Base-by-base conservation (phyloP, 257 asterid species). In the Gardenia jasminoides region DNA sequence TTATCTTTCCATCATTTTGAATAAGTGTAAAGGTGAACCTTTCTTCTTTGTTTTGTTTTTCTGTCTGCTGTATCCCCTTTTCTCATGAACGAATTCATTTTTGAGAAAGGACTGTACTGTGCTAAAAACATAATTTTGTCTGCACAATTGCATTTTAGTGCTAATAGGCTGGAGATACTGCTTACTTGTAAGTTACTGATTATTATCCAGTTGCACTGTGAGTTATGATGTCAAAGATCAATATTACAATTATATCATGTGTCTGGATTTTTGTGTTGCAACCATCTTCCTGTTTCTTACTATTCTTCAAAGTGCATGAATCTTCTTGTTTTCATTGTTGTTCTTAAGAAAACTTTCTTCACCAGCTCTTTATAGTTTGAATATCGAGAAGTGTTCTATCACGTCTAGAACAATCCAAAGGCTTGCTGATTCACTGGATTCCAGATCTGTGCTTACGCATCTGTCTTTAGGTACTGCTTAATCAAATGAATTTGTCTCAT, bases 391-490 rank as follows among this genome's bases (percentile, higher is more conserved):
- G 79, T 96, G 99, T 88, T 88, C 94, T 54, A 87, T 96, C 86
- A 91, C 98, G 62, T 93, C 98, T 74, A 89, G 96, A 85, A 92
- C 99, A 68, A 82, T 96, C 80, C 97, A 91, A 77, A 90, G 74
- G 89, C 81, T 93, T 85, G 94, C 98, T 78, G 99, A 93, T 73
- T 90, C 98, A 67, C 88, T 96, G 86, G 83, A 87, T 88, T 84
- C 91, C 11, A 91, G 82, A 77, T 90, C 97, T 74, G 88, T 83
- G 44, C 95, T 96, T 72, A 85, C 96, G 0, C 94, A 91, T 82
- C 92, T 96, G 65, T 87, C 78, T 76, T 82, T 93, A 86, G 98
- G 99, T 95, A 86, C 78, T 74, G 76, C 47, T 77, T 67, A 74
- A 31, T 64, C 43, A 43, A 50, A 48, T 79, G 61, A 58, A 30